phyloP scores from a whole-genome alignment of 495 filamentous ascomycete species.

The Aspergillus bertholletiae region DNA sequence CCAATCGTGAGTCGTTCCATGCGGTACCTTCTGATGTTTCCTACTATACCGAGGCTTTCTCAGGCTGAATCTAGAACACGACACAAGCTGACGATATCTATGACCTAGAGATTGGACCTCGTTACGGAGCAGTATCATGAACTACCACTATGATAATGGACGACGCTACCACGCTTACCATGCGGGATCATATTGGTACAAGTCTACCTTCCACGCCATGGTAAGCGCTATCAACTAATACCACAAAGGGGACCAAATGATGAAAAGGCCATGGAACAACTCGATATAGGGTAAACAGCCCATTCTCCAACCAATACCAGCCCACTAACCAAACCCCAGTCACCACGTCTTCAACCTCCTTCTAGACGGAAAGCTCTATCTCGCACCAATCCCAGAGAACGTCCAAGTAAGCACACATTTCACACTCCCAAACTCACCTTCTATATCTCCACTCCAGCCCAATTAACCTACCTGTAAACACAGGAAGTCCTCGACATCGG shows the following conservation, averaged over 20 bases:
- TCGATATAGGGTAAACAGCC: conserved; percentile 8
- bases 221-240: neutral
- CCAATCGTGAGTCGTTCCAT: neutral
- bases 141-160: conserved; percentile 55
- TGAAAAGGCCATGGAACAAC: conserved; percentile 9
- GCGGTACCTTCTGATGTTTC: neutral
- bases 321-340: neutral
- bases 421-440: neutral
- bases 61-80: neutral
- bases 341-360: conserved; percentile 11
- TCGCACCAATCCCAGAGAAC: conserved; percentile 3
- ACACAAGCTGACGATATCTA: neutral
- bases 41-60: neutral
- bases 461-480: neutral
- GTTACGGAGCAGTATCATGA: conserved; percentile 19
- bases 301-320: neutral
- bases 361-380: conserved; percentile 2
- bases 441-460: neutral
- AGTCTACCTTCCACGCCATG: neutral
- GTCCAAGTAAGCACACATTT: neutral
- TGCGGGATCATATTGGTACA: conserved; percentile 54
- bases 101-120: conserved; percentile 18
- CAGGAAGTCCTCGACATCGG: conserved; percentile 19
- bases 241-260: conserved; percentile 10
- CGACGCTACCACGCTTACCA: conserved; percentile 61